Evolutionary conservation across 768 basidiomycete genomes (phyloP).

Genomic region (Boletellus sp.): DNA sequence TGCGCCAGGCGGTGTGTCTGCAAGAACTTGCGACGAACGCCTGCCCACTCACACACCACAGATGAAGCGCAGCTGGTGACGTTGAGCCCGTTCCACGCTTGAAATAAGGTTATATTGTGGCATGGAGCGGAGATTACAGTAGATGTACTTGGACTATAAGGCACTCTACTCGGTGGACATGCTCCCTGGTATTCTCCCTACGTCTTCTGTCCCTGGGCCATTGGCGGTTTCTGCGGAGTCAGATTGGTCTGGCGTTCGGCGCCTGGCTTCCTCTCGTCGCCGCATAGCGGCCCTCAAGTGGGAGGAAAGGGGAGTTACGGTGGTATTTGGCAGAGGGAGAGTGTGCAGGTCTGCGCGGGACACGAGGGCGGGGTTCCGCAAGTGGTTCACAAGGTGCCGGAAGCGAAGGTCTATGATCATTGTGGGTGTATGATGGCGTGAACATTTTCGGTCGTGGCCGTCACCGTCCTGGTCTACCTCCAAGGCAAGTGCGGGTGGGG

Average conservation of each 20-base stretch:
- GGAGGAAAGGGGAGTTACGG: slow-evolving; percentile 47
- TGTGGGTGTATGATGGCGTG: slow-evolving; percentile 30
- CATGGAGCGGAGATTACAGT: slow-evolving; percentile 15
- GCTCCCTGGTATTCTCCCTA: slow-evolving; percentile 34
- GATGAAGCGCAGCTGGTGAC: slow-evolving; percentile 59
- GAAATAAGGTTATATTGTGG: slow-evolving; percentile 4
- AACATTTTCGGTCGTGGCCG: slow-evolving; percentile 17
- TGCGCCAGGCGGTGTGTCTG: slow-evolving; percentile 69
- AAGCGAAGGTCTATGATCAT: slow-evolving; percentile 66
- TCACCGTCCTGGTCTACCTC: slow-evolving; percentile 17
- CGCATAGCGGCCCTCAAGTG: slow-evolving; percentile 51
- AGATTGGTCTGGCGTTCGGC: slow-evolving; percentile 26
- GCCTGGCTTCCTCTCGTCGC: slow-evolving; percentile 42
- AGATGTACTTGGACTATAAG: slow-evolving; percentile 9
- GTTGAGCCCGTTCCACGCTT: neutral
- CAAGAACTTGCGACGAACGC: neutral
- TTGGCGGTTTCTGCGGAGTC: slow-evolving; percentile 21
- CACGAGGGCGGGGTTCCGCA: slow-evolving; percentile 48
- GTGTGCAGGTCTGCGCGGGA: slow-evolving; percentile 30
- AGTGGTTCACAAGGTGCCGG: slow-evolving; percentile 47
- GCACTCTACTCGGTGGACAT: slow-evolving; percentile 22
- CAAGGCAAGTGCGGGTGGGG: slow-evolving; percentile 23
- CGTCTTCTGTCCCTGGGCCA: slow-evolving; percentile 36
- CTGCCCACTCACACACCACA: slow-evolving; percentile 18
- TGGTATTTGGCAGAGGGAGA: slow-evolving; percentile 61